Percentiles rank a stretch among this genome's conserved stretches.
Conservation (phyloP, 2,329 filamentous ascomycete genomes). For the Colletotrichum gigasporum region DNA sequence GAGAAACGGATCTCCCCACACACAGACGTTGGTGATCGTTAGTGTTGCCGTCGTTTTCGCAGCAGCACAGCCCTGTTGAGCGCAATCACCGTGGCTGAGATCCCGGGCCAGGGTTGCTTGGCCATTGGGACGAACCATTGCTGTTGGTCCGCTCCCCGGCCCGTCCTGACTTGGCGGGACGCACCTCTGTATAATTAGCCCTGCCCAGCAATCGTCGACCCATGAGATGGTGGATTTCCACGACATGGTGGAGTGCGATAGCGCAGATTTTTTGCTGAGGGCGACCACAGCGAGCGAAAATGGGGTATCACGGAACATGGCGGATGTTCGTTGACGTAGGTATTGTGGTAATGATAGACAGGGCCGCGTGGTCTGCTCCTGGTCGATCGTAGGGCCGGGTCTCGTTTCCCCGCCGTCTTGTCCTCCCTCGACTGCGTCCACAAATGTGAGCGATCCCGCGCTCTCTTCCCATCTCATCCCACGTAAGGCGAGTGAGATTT, state of each 20-base stretch:
- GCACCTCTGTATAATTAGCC: constrained; percentile 28
- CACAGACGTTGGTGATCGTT: constrained; percentile 12
- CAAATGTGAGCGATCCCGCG: constrained; percentile 14
- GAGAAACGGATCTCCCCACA: constrained; percentile 7
- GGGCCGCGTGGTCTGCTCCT: constrained; percentile 8
- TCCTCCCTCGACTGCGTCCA: not conserved
- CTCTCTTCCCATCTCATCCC: not conserved
- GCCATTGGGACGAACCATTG: constrained; percentile 20
- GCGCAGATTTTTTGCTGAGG: constrained; percentile 17
- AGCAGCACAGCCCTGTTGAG: constrained; percentile 24
- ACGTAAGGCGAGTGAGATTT: not conserved
- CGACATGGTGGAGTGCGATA: constrained; percentile 15
- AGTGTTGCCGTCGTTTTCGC: no score
- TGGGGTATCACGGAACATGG: not conserved
- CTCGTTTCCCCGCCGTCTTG: not conserved
- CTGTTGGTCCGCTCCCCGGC: constrained; percentile 23
- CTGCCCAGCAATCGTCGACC: constrained; percentile 11
- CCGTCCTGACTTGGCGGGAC: constrained; percentile 20
- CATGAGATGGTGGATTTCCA: not conserved
- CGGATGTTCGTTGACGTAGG: not conserved
- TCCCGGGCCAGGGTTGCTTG: constrained; percentile 11
- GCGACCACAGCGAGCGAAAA: not conserved
- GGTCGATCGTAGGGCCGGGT: not conserved
- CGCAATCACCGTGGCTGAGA: constrained; percentile 32
- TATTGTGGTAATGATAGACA: not conserved